These are phyloP conservation scores for Mycena kentingensis DNA, from an alignment of 768 basidiomycete genomes.

Conservation along the genomic window DNA sequence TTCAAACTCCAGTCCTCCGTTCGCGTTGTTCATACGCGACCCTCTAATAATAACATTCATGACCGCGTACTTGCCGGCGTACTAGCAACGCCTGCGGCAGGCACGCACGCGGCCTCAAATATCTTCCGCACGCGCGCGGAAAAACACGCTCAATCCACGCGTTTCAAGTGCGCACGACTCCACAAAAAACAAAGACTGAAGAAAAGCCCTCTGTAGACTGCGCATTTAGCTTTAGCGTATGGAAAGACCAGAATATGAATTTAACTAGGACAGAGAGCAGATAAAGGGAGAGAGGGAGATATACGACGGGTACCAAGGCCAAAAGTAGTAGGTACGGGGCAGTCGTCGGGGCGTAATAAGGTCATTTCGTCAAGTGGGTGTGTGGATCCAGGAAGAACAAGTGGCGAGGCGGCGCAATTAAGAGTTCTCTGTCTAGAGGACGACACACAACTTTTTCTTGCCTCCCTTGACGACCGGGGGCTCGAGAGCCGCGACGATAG, in stretches of 20 bases:
- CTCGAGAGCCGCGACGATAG: slow-evolving; percentile 97
- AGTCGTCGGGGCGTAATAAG: slow-evolving; percentile 46
- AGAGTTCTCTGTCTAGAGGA: slow-evolving; percentile 55
- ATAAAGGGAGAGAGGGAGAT: slow-evolving; percentile 31
- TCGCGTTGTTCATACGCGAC: too few species aligned
- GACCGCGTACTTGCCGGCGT: too few species aligned
- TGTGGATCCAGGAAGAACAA: slow-evolving; percentile 25
- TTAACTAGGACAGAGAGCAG: slow-evolving; percentile 41
- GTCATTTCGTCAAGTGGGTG: slow-evolving; percentile 36
- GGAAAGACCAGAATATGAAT: slow-evolving; percentile 38
- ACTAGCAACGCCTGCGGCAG: too few species aligned
- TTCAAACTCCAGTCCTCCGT: too few species aligned
- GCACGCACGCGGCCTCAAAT: too few species aligned
- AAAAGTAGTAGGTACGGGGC: slow-evolving; percentile 48
- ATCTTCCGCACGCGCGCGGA: too few species aligned
- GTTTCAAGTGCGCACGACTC: too few species aligned
- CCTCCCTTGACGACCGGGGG: slow-evolving; percentile 91
- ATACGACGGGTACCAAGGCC: slow-evolving; percentile 29
- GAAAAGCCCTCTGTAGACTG: background rate
- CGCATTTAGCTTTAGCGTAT: background rate
- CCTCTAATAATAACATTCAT: too few species aligned
- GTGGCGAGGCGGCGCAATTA: slow-evolving; percentile 18
- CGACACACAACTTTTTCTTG: slow-evolving; percentile 71
- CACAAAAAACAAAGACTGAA: too few species aligned
- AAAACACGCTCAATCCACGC: too few species aligned